phyloP scores from a whole-genome alignment of 345 rosid species.

The Lumnitzera littorea region DNA sequence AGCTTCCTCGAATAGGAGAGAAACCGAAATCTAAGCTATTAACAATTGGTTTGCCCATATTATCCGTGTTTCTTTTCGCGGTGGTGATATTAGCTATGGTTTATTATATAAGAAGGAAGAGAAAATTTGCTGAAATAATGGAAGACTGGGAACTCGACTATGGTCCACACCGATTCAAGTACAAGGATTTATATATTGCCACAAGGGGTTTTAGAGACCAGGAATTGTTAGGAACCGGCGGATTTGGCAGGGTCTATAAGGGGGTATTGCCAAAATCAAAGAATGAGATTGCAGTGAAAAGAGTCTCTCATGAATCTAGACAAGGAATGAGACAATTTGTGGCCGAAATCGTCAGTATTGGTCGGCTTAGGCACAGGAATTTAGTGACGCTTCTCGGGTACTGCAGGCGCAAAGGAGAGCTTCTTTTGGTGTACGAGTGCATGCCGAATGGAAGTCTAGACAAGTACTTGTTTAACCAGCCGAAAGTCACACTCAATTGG shows the following conservation, averaged over 20 bases:
- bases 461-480: slow-evolving; percentile 23
- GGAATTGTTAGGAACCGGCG: slow-evolving; percentile 55
- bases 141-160: slow-evolving; percentile 70
- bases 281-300: slow-evolving; percentile 56
- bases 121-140: slow-evolving; percentile 52
- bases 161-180: slow-evolving; percentile 51
- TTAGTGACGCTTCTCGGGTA: slow-evolving; percentile 45
- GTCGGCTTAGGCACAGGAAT: slow-evolving; percentile 45
- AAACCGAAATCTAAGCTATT: slow-evolving; percentile 19
- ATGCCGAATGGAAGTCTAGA: slow-evolving; percentile 61
- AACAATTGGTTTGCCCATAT: slow-evolving; percentile 39
- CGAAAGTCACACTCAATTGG: slow-evolving; percentile 29
- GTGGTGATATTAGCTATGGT: slow-evolving; percentile 8
- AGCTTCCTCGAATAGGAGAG: slow-evolving; percentile 39
- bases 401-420: slow-evolving; percentile 47
- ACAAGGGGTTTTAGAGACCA: slow-evolving; percentile 57
- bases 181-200: slow-evolving; percentile 54
- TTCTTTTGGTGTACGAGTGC: slow-evolving; percentile 44
- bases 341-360: slow-evolving; percentile 35
- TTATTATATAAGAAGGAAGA: slow-evolving; percentile 30
- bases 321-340: slow-evolving; percentile 60
- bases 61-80: slow-evolving; percentile 21
- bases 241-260: slow-evolving; percentile 62
- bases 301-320: slow-evolving; percentile 50
- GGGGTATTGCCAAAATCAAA: slow-evolving; percentile 42